A percentile compares a stretch with the other conserved stretches of the same genome.
Evolutionary conservation across 495 filamentous ascomycete genomes (phyloP).

Genomic region (Podospora pseudopauciseta): DNA sequence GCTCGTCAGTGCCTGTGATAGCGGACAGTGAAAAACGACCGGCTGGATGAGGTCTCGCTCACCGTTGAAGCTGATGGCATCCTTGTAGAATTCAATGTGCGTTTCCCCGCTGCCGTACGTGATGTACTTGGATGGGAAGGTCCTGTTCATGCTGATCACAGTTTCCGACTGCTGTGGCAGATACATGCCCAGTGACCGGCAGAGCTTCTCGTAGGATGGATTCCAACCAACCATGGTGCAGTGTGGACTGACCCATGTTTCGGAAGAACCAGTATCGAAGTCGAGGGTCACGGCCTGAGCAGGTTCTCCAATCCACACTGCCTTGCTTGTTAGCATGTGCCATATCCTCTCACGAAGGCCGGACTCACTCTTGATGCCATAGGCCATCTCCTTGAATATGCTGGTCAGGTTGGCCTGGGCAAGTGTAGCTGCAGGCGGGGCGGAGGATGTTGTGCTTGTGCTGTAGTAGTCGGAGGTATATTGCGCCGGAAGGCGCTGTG

Average conservation of each 20-base stretch:
- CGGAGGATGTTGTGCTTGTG: constrained; percentile 2
- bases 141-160: constrained; percentile 62
- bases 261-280: constrained; percentile 78
- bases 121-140: constrained; percentile 53
- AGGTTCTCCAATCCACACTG: constrained; percentile 63
- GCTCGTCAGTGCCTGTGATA: background rate
- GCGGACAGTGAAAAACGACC: background rate
- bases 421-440: background rate
- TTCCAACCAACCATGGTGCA: constrained; percentile 23
- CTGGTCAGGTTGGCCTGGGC: constrained; percentile 11
- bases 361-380: constrained; percentile 16
- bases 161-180: constrained; percentile 41
- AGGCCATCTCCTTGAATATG: constrained; percentile 23
- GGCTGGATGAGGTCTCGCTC: background rate
- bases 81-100: constrained; percentile 19
- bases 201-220: constrained; percentile 17
- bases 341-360: background rate
- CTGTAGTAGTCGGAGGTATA: background rate
- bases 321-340: background rate
- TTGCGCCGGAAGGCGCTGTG: background rate
- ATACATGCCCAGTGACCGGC: constrained; percentile 20
- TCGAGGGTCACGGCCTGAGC: constrained; percentile 49
- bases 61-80: constrained; percentile 20
- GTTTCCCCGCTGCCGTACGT: constrained; percentile 23
- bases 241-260: constrained; percentile 63